Conservation (phyloP, 495 filamentous ascomycete species). For the Xylaria venustula region DNA sequence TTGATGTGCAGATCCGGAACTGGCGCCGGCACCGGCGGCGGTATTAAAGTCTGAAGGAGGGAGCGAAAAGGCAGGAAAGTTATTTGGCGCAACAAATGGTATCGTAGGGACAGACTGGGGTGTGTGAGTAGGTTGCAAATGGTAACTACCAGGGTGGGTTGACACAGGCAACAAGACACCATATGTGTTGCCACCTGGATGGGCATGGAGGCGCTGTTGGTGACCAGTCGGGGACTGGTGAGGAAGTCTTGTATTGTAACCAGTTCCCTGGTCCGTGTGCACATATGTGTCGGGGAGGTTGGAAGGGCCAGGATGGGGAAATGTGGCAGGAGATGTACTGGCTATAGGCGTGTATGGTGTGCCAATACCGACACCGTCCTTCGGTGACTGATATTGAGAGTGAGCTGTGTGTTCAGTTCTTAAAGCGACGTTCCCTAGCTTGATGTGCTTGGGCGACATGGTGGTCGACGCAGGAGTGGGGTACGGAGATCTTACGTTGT, state of each 20-base stretch:
- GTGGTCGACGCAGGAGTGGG: conserved; percentile 39
- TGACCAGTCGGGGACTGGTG: conserved; percentile 40
- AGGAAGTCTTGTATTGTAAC: conserved; percentile 33
- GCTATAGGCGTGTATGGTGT: conserved; percentile 50
- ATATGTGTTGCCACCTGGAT: conserved; percentile 46
- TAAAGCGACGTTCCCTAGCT: conserved; percentile 7
- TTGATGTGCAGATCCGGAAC: conserved; percentile 30
- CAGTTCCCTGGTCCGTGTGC: conserved; percentile 43
- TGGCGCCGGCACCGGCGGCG: conserved; percentile 25
- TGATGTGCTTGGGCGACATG: conserved; percentile 39
- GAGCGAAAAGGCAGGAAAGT: conserved; percentile 54
- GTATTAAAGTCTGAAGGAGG: conserved; percentile 54
- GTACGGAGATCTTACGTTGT: conserved; percentile 45
- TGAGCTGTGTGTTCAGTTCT: conserved; percentile 43
- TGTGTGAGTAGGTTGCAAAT: conserved; percentile 42
- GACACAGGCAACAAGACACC: conserved; percentile 51
- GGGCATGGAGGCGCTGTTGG: conserved; percentile 43
- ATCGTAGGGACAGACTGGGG: conserved; percentile 40
- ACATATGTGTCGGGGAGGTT: conserved; percentile 44
- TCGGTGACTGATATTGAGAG: conserved; percentile 54
- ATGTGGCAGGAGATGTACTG: conserved; percentile 46
- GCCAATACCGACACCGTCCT: conserved; percentile 43
- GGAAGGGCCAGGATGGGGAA: conserved; percentile 30
- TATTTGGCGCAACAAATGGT: conserved; percentile 50
- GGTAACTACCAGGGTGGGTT: conserved; percentile 44